These are phyloP conservation scores for Leucaena leucocephala DNA, from an alignment of 306 rosid genomes.

Conservation along the genomic window DNA sequence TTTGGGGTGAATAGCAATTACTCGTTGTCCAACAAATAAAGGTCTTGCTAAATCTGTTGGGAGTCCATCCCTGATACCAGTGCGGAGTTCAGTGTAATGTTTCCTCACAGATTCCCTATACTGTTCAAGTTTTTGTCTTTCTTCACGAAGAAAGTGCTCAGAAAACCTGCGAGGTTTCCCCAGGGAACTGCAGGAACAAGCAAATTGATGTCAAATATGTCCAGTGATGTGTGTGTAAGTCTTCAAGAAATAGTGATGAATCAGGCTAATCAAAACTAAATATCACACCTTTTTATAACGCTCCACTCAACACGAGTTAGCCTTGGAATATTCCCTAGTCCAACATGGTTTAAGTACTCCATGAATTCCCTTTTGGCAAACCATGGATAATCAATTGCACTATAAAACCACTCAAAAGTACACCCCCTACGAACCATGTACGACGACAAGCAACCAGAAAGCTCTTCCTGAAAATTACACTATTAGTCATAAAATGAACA, in stretches of 20 bases:
- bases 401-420: slow-evolving; percentile 92
- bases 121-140: slow-evolving; percentile 79
- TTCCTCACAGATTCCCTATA: slow-evolving; percentile 86
- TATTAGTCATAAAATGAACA: slow-evolving; percentile 18
- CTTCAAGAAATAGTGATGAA: slow-evolving; percentile 25
- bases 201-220: slow-evolving; percentile 24
- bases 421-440: slow-evolving; percentile 74
- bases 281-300: slow-evolving; percentile 74
- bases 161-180: slow-evolving; percentile 98
- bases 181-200: slow-evolving; percentile 76
- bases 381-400: slow-evolving; percentile 97
- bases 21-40: slow-evolving; percentile 86
- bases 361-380: slow-evolving; percentile 88
- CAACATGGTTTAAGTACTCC: slow-evolving; percentile 95
- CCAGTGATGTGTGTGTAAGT: slow-evolving; percentile 2
- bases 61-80: slow-evolving; percentile 81
- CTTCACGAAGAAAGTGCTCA: slow-evolving; percentile 71
- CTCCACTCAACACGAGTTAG: slow-evolving; percentile 94
- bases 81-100: slow-evolving; percentile 73
- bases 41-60: slow-evolving; percentile 95
- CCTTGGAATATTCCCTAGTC: slow-evolving; percentile 82
- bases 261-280: slow-evolving; percentile 22
- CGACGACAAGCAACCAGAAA: slow-evolving; percentile 75
- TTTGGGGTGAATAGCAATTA: slow-evolving; percentile 84
- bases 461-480: slow-evolving; percentile 67